Evolutionary conservation across 768 basidiomycete genomes (phyloP).

Genomic region (Hygrophorus russula): DNA sequence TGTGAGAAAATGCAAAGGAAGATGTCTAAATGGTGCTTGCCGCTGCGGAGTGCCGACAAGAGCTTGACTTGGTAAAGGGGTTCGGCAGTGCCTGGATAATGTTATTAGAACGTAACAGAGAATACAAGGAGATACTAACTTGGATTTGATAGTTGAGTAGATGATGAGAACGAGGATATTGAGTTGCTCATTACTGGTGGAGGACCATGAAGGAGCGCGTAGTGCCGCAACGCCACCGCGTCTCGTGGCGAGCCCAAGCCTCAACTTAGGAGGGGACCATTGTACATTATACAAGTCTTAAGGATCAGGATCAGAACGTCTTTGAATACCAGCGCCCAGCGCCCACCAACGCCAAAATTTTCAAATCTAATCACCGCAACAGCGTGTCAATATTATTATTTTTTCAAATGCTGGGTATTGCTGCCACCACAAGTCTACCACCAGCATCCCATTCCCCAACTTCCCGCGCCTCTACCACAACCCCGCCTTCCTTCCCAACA

Average conservation of each 20-base stretch:
- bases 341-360: no score
- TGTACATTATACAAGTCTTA: no score
- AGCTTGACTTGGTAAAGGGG: conserved; percentile 58
- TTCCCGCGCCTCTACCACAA: conserved; percentile 28
- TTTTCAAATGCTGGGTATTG: background rate
- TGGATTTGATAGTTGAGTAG: background rate
- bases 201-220: no score
- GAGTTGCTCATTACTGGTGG: no score
- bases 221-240: no score
- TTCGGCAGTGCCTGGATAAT: conserved; percentile 13
- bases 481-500: conserved; percentile 23
- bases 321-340: no score
- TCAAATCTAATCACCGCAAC: no score
- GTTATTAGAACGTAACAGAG: no score
- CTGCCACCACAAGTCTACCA: conserved; percentile 3
- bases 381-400: no score
- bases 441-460: conserved; percentile 18
- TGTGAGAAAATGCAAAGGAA: background rate
- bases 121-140: background rate
- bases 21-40: conserved; percentile 20
- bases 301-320: no score
- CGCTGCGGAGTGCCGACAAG: conserved; percentile 49
- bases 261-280: no score
- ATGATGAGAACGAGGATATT: no score
- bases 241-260: background rate